These are phyloP conservation scores for Apiotrichum laibachii DNA, from an alignment of 1,284 basidiomycete species.

Conservation along the genomic window DNA sequence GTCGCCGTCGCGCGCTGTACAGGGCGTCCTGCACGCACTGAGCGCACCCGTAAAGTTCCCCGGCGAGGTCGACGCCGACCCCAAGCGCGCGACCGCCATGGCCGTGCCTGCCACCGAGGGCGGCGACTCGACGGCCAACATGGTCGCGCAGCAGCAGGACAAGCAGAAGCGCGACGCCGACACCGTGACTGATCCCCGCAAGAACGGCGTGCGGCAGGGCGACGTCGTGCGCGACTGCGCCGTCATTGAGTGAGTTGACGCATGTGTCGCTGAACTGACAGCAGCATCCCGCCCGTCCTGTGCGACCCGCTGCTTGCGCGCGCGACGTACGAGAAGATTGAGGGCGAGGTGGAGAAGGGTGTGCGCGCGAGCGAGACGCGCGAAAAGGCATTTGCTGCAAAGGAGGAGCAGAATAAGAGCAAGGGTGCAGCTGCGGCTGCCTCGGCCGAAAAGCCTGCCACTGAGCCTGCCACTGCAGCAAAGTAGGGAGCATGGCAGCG, in stretches of 20 bases:
- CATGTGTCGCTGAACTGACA: constrained; percentile 7
- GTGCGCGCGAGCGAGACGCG: constrained; percentile 26
- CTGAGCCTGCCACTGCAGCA: not conserved
- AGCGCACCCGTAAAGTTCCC: constrained; percentile 43
- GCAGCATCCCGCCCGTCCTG: constrained; percentile 37
- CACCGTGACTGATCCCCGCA: constrained; percentile 19
- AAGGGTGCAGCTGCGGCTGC: not conserved
- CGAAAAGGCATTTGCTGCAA: constrained; percentile 11
- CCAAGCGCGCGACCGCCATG: constrained; percentile 1
- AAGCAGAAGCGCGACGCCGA: constrained; percentile 19
- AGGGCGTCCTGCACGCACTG: constrained; percentile 46
- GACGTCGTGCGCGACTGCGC: constrained; percentile 46
- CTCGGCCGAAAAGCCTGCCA: not conserved
- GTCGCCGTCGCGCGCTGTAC: constrained; percentile 34
- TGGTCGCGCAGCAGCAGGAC: constrained; percentile 9
- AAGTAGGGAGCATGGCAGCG: too few relatives aligned
- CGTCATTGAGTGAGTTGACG: constrained; percentile 42
- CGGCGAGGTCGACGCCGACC: constrained; percentile 12
- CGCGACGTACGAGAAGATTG: constrained; percentile 40
- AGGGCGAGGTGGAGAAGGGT: constrained; percentile 40
- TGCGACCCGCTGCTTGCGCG: constrained; percentile 32
- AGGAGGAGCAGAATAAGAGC: not conserved
- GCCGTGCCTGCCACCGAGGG: not conserved
- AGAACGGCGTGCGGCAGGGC: constrained; percentile 41
- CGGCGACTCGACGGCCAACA: not conserved